phyloP scores from a whole-genome alignment of 768 basidiomycete genomes.

The Boletus fagicola region DNA sequence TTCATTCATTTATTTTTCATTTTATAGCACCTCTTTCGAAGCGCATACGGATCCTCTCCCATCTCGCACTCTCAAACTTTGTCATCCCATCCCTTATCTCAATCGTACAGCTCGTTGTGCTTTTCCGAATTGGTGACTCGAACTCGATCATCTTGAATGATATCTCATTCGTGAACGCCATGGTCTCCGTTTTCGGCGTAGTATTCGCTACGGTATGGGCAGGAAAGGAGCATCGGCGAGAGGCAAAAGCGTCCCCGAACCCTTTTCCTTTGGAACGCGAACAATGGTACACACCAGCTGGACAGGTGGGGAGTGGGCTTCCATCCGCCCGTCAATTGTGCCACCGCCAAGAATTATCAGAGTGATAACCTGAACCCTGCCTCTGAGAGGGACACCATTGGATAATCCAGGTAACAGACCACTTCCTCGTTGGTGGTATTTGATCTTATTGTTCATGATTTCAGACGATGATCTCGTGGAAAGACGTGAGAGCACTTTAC shows the following conservation, averaged over 20 bases:
- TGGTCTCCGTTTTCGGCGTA: slow-evolving; percentile 7
- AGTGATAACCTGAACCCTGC: background rate
- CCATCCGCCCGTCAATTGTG: background rate
- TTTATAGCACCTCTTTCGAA: slow-evolving; percentile 11
- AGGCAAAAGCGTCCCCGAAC: background rate
- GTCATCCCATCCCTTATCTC: slow-evolving; percentile 28
- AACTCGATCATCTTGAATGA: background rate
- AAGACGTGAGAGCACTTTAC: background rate
- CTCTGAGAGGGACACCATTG: background rate
- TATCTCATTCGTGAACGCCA: slow-evolving; percentile 6
- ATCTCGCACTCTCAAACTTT: slow-evolving; percentile 30
- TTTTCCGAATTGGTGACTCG: slow-evolving; percentile 16
- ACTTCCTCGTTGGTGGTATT: background rate
- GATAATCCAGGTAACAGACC: background rate
- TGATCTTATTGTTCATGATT: background rate
- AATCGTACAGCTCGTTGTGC: slow-evolving; percentile 22
- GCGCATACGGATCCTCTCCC: slow-evolving; percentile 21
- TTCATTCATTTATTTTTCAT: background rate
- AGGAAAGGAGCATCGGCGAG: slow-evolving; percentile 5
- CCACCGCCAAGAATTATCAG: too few species aligned
- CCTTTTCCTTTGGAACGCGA: background rate
- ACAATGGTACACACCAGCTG: background rate
- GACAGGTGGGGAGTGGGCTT: background rate
- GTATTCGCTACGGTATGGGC: slow-evolving; percentile 15
- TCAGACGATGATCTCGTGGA: background rate